These are phyloP conservation scores for Spongiforma sp. DNA, from an alignment of 1,284 basidiomycete genomes.

Conservation along the genomic window DNA sequence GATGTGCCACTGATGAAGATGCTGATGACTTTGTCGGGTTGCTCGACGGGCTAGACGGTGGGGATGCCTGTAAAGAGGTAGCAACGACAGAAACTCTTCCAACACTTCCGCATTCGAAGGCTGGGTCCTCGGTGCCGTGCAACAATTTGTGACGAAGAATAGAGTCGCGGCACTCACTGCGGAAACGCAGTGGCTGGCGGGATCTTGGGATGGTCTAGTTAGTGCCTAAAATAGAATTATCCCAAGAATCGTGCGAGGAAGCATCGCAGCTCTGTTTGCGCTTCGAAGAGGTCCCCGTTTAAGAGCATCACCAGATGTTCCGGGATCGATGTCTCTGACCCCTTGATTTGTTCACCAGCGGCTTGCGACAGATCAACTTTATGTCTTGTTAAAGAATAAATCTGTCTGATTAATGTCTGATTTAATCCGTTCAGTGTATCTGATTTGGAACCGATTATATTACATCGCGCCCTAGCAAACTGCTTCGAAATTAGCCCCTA, in stretches of 20 bases:
- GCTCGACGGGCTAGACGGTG: constrained; percentile 24
- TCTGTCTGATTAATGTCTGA: not conserved
- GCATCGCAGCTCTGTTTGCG: not conserved
- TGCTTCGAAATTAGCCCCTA: too few relatives aligned
- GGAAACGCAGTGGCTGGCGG: too few relatives aligned
- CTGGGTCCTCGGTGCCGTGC: constrained; percentile 57
- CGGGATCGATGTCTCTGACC: not conserved
- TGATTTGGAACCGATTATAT: not conserved
- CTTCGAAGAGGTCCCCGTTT: not conserved
- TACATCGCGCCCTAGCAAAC: too few relatives aligned
- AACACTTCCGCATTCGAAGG: constrained; percentile 58
- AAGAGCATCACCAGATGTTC: not conserved
- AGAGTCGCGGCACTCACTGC: too few relatives aligned
- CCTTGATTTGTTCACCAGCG: not conserved
- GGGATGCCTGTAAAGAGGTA: constrained; percentile 36
- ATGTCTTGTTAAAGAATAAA: not conserved
- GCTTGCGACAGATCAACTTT: not conserved
- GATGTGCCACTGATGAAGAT: constrained; percentile 28
- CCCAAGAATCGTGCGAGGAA: not conserved
- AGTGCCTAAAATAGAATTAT: not conserved
- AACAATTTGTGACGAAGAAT: constrained; percentile 43
- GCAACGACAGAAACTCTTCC: constrained; percentile 52
- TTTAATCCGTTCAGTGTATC: not conserved
- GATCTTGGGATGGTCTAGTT: not conserved
- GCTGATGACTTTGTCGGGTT: constrained; percentile 32